Conservation (phyloP, 2,329 filamentous ascomycete genomes). For the Ophidiomyces ophidiicola region DNA sequence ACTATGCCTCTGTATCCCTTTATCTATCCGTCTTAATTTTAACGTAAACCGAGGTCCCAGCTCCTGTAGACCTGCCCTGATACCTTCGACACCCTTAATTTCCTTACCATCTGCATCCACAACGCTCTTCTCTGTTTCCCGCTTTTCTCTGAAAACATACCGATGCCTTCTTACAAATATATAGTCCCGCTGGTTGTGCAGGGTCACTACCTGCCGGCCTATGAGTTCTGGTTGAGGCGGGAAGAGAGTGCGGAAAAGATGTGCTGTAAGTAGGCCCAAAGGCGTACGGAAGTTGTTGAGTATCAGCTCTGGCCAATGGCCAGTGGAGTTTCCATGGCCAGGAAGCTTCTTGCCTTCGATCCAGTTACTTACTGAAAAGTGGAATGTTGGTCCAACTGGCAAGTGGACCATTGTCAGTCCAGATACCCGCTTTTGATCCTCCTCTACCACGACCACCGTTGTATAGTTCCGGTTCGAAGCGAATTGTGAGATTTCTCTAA, state of each 20-base stretch:
- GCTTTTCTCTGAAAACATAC: slow-evolving; percentile 86
- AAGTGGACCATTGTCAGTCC: slow-evolving; percentile 76
- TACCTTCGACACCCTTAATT: slow-evolving; percentile 71
- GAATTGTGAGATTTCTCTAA: slow-evolving; percentile 80
- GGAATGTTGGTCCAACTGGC: slow-evolving; percentile 76
- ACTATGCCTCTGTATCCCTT: slow-evolving; percentile 64
- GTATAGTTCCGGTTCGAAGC: slow-evolving; percentile 74
- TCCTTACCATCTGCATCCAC: slow-evolving; percentile 69
- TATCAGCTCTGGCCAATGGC: slow-evolving; percentile 79
- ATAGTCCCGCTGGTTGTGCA: slow-evolving; percentile 93
- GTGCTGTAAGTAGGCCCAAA: slow-evolving; percentile 73
- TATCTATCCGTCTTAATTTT: slow-evolving; percentile 82
- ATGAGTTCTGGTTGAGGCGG: slow-evolving; percentile 71
- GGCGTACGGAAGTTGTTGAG: slow-evolving; percentile 94
- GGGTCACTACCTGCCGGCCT: slow-evolving; percentile 77
- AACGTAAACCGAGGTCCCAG: slow-evolving; percentile 72
- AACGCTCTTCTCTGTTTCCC: slow-evolving; percentile 74
- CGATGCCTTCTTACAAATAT: slow-evolving; percentile 85
- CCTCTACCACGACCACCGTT: slow-evolving; percentile 69
- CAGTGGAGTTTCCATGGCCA: slow-evolving; percentile 79
- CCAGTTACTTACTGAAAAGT: slow-evolving; percentile 85
- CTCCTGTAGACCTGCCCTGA: slow-evolving; percentile 81
- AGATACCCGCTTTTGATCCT: slow-evolving; percentile 74
- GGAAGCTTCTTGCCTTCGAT: slow-evolving; percentile 76
- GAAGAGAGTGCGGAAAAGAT: slow-evolving; percentile 68